Conservation (phyloP, 192 early-diverging fungal species). For the Anaeromyces robustus region DNA sequence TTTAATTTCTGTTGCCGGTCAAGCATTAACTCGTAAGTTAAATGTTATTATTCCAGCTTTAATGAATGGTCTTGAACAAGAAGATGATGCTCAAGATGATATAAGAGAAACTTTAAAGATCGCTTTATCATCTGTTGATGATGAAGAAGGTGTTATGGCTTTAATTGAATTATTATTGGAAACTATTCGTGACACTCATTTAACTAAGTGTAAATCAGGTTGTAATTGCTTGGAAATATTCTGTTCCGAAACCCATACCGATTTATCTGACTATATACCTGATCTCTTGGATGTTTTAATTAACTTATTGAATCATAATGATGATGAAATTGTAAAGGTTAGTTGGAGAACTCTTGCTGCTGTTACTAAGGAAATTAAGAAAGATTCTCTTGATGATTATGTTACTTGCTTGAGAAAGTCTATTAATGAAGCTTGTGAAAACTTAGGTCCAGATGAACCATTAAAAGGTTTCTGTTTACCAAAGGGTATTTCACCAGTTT, state of each 20-base stretch:
- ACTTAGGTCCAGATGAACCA: constrained; percentile 8
- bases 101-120: constrained; percentile 56
- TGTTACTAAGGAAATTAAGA: constrained; percentile 62
- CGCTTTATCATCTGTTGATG: constrained; percentile 58
- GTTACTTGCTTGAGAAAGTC: constrained; percentile 52
- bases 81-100: constrained; percentile 48
- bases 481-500: constrained; percentile 77
- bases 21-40: constrained; percentile 67
- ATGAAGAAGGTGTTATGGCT: constrained; percentile 62
- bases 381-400: constrained; percentile 74
- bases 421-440: constrained; percentile 34
- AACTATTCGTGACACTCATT: constrained; percentile 39
- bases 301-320: constrained; percentile 44
- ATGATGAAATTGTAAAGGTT: constrained; percentile 38
- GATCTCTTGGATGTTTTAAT: constrained; percentile 74
- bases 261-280: constrained; percentile 42
- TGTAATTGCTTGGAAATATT: constrained; percentile 50
- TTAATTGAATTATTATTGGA: constrained; percentile 69
- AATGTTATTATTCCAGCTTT: constrained; percentile 64
- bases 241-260: constrained; percentile 41
- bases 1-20: constrained; percentile 78
- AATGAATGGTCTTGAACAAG: constrained; percentile 55
- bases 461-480: constrained; percentile 79
- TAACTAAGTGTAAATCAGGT: constrained; percentile 26
- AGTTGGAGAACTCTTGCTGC: constrained; percentile 71